phyloP scores from a whole-genome alignment of 257 asterid genomes.

The Solanum pinnatisectum region DNA sequence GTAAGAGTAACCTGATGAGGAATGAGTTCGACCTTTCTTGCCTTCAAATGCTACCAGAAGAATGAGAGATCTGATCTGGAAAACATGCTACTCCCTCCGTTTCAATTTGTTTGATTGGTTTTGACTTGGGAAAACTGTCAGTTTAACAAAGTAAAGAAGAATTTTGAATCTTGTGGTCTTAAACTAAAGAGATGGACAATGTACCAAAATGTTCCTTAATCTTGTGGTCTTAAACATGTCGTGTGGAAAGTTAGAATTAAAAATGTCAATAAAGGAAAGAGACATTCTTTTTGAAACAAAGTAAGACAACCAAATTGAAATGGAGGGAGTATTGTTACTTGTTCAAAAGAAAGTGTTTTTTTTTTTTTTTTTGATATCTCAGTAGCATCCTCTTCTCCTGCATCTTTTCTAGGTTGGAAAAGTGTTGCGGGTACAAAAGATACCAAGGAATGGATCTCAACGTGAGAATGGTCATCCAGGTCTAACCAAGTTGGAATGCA shows the following conservation, averaged over 20 bases:
- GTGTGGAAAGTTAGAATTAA: no score
- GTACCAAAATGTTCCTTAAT: not conserved
- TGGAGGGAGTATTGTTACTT: not conserved
- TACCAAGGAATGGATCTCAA: conserved; percentile 39
- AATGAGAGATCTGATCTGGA: not conserved
- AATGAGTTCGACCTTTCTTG: not conserved
- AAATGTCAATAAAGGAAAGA: not conserved
- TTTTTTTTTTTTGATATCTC: not conserved
- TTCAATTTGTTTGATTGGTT: not conserved
- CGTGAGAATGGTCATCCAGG: conserved; percentile 40
- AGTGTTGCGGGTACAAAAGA: conserved; percentile 70
- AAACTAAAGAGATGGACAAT: no score
- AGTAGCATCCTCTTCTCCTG: not conserved
- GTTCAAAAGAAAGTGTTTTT: not conserved
- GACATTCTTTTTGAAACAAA: no score
- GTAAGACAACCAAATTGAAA: not conserved
- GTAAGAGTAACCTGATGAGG: not conserved
- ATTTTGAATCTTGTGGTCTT: not conserved
- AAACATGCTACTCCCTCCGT: not conserved
- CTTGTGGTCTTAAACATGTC: not conserved
- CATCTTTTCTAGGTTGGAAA: conserved; percentile 49
- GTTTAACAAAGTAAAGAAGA: not conserved
- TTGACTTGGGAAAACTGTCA: not conserved
- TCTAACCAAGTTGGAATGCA: conserved; percentile 42
- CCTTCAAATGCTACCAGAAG: not conserved